Evolutionary conservation across 2,329 filamentous ascomycete species (phyloP), one percentile per base, ranked within the genome.

Genomic region (Ophiostoma ips): DNA sequence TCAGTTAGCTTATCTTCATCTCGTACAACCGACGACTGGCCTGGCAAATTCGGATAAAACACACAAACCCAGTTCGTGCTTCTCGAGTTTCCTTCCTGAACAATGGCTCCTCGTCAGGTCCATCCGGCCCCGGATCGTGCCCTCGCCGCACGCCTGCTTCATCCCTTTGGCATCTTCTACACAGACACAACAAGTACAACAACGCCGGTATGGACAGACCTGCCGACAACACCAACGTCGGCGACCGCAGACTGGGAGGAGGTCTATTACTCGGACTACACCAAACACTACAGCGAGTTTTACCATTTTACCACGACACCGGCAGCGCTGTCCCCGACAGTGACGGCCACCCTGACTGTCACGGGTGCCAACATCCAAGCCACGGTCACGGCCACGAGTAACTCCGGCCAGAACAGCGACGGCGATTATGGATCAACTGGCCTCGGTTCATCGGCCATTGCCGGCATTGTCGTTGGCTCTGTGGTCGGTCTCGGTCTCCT

Each of bases 391-490:
- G n/a, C 40, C 15, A 31, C 28, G 15, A 5, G 43, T 12, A 34
- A 2, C 21, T 18, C 28, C 34, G 46, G 21, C 28, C 19, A 13
- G 19, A 21, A 13, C 28, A 30, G 34, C 40, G 10, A 46, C 36
- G 33, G 36, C 7, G 34, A 36, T 19, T 8, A 13, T 16, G 8
- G 13, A 9, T 34, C 36, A 16, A 16, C 47, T 2, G 48, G 48
- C 11, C 44, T 50, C n/a, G 36, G 34, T 24, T 48, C 45, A 3
- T 16, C 31, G 3, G 45, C 44, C 18, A 53, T 50, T 46, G 48
- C 45, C 1, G 51, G 51, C 28, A 50, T 53, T 10, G 38, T 48
- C 15, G 45, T 50, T 15, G 48, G 51, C 10, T 48, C 51, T 0
- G 44, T 49, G 2, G 8, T 48, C 10, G 45, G 28, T 15, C 8